Conservation (phyloP, 1,284 basidiomycete species). For the Schizophyllum commune region DNA sequence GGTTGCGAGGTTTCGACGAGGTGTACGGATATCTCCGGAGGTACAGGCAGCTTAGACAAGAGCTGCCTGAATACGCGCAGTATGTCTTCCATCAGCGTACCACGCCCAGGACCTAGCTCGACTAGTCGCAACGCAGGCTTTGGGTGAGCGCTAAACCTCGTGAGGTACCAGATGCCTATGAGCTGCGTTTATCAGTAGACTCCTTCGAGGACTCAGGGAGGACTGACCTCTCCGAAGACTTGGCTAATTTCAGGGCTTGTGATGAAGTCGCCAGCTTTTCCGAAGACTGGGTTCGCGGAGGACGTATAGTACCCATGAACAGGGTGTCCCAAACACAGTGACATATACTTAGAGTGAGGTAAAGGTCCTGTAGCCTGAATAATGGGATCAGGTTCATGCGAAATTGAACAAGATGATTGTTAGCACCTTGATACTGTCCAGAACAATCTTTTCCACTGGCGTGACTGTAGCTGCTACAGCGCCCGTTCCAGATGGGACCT, state of each 20-base stretch:
- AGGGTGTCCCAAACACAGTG: conserved; percentile 81
- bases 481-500: not conserved
- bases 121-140: conserved; percentile 57
- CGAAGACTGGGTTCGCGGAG: conserved; percentile 69
- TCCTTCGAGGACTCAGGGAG: conserved; percentile 18
- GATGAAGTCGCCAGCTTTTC: conserved; percentile 86
- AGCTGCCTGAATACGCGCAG: conserved; percentile 41
- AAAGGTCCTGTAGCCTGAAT: conserved; percentile 77
- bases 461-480: conserved; percentile 17
- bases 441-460: conserved; percentile 54
- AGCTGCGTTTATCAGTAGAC: conserved; percentile 48
- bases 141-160: conserved; percentile 52
- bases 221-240: conserved; percentile 82
- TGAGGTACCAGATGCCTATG: conserved; percentile 80
- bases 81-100: conserved; percentile 90
- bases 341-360: conserved; percentile 83
- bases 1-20: conserved; percentile 76
- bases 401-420: not conserved
- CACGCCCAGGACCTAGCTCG: conserved; percentile 92
- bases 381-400: not conserved
- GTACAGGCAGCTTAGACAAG: conserved; percentile 39
- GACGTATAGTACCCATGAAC: conserved; percentile 88
- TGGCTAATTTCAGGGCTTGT: conserved; percentile 97
- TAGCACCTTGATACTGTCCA: conserved; percentile 60
- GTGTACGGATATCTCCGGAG: conserved; percentile 41